A percentile compares a stretch with the other conserved stretches of the same genome.
Conservation (phyloP, 1,284 basidiomycete species). For the Naganishia cerealis region DNA sequence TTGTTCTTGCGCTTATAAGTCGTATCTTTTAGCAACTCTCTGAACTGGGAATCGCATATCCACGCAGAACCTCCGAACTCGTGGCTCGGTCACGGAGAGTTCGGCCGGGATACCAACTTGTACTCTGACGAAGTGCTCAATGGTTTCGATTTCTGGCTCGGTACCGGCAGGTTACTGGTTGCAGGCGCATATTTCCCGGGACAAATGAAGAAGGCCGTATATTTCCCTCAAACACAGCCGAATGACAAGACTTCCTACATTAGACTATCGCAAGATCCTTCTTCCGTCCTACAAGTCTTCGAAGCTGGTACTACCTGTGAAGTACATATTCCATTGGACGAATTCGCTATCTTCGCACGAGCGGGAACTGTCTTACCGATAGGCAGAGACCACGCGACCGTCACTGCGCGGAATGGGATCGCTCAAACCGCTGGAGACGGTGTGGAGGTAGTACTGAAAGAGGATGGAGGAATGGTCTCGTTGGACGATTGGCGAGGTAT, state of each 20-base stretch:
- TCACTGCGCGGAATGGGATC: slow-evolving; percentile 48
- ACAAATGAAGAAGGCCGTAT: slow-evolving; percentile 47
- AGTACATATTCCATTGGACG: slow-evolving; percentile 52
- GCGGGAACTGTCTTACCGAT: slow-evolving; percentile 54
- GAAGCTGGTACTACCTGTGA: slow-evolving; percentile 43
- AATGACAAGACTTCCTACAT: slow-evolving; percentile 44
- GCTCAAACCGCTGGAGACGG: slow-evolving; percentile 50
- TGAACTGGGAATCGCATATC: slow-evolving; percentile 54
- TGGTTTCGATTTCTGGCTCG: slow-evolving; percentile 56
- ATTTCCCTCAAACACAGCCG: slow-evolving; percentile 48
- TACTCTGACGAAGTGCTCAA: slow-evolving; percentile 50
- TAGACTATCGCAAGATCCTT: slow-evolving; percentile 20
- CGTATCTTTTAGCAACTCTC: slow-evolving; percentile 42
- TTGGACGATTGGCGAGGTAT: slow-evolving; percentile 55
- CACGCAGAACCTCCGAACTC: slow-evolving; percentile 52
- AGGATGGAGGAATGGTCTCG: slow-evolving; percentile 51
- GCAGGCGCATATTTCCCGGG: slow-evolving; percentile 51
- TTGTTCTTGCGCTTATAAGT: slow-evolving; percentile 1
- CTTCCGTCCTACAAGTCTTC: slow-evolving; percentile 24
- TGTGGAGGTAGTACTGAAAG: slow-evolving; percentile 49
- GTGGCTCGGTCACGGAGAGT: slow-evolving; percentile 53
- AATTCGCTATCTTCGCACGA: slow-evolving; percentile 54
- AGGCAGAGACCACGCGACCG: slow-evolving; percentile 51
- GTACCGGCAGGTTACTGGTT: slow-evolving; percentile 51
- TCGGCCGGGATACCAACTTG: slow-evolving; percentile 51